Base-by-base conservation (phyloP, 371 early-diverging fungal species). In the Mortierella sp. region DNA sequence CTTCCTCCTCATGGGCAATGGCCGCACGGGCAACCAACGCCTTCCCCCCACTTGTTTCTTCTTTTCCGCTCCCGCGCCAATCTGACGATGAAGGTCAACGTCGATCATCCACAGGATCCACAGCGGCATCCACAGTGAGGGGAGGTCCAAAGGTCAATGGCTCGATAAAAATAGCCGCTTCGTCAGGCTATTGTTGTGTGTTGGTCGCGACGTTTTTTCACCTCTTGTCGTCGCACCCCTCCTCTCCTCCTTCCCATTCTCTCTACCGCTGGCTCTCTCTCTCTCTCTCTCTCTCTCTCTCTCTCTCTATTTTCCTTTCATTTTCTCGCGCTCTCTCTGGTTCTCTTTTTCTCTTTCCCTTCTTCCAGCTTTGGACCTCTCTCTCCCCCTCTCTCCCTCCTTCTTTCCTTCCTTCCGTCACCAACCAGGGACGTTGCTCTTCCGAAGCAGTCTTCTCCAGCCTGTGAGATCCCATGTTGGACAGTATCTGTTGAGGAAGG, bases 241-340 rank as follows among this genome's bases (percentile, higher is more conserved):
- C n/a, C 18, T 26, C 57, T 53, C 29, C 28, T 51, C 47, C 28
- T 21, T 60, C 30, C 43, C 48, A 45, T 23, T 53, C 53, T 23
- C 23, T 23, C 26, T 26, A 9, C 53, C 21, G 11, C 53, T 21
- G 23, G 37, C 51, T 52, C 59, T 18, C 51, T 47, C 66, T 19
- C 21, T 18, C 44, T 26, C 28, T 14, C 29, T 18, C 47, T 15
- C 25, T 55, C 48, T 56, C 25, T 45, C 37, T 45, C 21, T 28
- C 47, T 25, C 51, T 50, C 28, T 45, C 52, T 59, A 12, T 64
- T 59, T 45, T 21, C 14, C 50, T 48, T 28, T 48, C 21, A 12
- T n/a, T 61, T 55, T 61, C 23, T 47, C 46, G 28, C 2, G 47
- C 30, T n/a, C 46, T 29, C 30, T 12, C 23, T 30, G 23, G 25